Evolutionary conservation across 1,139 yeast species (phyloP).

Genomic region (Nakaseomyces kungkrabaensis): DNA sequence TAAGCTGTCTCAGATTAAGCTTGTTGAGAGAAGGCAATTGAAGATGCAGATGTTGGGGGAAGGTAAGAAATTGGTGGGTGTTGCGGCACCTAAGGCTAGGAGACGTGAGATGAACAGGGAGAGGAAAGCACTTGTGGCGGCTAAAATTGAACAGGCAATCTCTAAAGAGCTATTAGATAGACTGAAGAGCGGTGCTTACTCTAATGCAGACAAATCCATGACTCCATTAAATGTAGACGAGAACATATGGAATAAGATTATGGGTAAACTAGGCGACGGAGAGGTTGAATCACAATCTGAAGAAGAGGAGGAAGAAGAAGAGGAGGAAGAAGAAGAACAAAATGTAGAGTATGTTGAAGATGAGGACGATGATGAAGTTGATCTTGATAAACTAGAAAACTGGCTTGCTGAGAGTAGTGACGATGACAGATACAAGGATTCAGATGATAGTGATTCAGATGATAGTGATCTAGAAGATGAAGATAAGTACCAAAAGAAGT

Average conservation of each 20-base stretch:
- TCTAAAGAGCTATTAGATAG: constrained; percentile 91
- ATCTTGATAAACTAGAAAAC: constrained; percentile 80
- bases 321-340: constrained; percentile 59
- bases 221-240: constrained; percentile 88
- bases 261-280: constrained; percentile 60
- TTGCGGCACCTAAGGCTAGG: constrained; percentile 86
- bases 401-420: constrained; percentile 61
- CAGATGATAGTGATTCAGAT: constrained; percentile 22
- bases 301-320: constrained; percentile 45
- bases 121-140: constrained; percentile 92
- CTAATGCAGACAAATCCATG: constrained; percentile 47
- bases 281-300: constrained; percentile 54
- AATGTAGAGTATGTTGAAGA: constrained; percentile 82
- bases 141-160: constrained; percentile 90
- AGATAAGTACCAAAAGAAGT: constrained; percentile 34
- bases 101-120: constrained; percentile 91
- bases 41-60: constrained; percentile 73
- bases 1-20: constrained; percentile 86
- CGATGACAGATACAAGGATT: constrained; percentile 28
- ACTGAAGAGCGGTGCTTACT: constrained; percentile 94
- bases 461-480: constrained; percentile 32
- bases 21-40: constrained; percentile 75
- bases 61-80: constrained; percentile 85
- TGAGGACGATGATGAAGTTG: constrained; percentile 81
- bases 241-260: constrained; percentile 86